Conservation (phyloP, 2,329 filamentous ascomycete genomes). For the Aureobasidium vineae region DNA sequence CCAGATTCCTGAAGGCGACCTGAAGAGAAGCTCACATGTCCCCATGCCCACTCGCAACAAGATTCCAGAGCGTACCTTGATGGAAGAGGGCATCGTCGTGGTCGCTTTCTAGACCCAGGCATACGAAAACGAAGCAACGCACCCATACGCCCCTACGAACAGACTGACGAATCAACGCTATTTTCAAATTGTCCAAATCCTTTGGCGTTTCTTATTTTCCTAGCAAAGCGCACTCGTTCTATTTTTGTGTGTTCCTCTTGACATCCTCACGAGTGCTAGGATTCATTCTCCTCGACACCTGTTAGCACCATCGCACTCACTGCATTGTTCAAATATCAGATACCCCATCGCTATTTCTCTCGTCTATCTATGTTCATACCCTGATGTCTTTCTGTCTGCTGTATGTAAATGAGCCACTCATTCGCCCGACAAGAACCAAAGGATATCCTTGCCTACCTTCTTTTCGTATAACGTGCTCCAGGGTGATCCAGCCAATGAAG, state of each 20-base stretch:
- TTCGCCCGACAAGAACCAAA: neutral
- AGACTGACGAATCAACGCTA: conserved; percentile 4
- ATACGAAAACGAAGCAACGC: neutral
- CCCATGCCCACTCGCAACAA: neutral
- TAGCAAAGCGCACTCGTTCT: neutral
- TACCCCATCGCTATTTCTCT: neutral
- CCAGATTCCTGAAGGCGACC: neutral
- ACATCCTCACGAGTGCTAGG: neutral
- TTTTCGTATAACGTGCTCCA: too few species aligned
- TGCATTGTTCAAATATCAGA: neutral
- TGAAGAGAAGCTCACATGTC: neutral
- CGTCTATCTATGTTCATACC: neutral
- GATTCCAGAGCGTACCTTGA: conserved; percentile 5
- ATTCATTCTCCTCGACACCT: too few species aligned
- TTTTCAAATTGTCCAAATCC: neutral
- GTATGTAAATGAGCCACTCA: neutral
- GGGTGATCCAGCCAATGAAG: too few species aligned
- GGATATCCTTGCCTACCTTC: neutral
- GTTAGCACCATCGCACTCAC: neutral
- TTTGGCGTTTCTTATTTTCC: neutral
- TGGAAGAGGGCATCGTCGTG: conserved; percentile 18
- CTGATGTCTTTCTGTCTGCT: neutral
- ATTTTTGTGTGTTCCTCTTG: too few species aligned
- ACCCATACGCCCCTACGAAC: conserved; percentile 6
- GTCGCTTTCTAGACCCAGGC: neutral